Evolutionary conservation across 1,139 yeast genomes (phyloP), one percentile per base, ranked within the genome.

Genomic region (Debaryomyces nepalensis): DNA sequence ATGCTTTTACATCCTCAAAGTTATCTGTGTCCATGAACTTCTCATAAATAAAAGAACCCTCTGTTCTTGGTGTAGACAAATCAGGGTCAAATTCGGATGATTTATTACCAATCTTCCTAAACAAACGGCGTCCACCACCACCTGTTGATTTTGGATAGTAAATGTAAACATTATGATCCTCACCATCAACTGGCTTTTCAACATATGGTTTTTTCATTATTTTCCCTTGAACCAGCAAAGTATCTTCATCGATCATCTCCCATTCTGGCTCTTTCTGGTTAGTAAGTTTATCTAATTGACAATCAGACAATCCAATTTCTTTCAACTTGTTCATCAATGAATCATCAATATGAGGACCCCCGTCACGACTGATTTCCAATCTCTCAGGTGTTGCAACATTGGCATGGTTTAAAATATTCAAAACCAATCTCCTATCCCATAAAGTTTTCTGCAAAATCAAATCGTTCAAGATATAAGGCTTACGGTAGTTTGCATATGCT

Each of bases 111-210:
- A 95, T 95, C 61, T 95, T 95, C 52, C 99, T 79, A 69, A 95
- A 95, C 46, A 95, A 70, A 42, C 95, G 75, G 51, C 99, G 77
- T 16, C 99, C 99, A 50, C 99, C 99, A 42, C 99, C 99, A 40
- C 99, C 99, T 42, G 87, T 84, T 43, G 85, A 79, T 44, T 81
- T 79, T 30, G 95, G 87, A 61, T 93, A 93, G 64, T 95, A 95
- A 36, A 95, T 93, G 62, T 86, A 89, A 34, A 95, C 93, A 61
- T 95, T 95, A 66, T 95, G 99, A 63, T 95, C 97, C 66, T 95
- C 99, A 36, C 99, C 99, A 65, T 95, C 97, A 5, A 93, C 99
- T 0, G 99, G 99, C 56, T 95, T 95, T 63, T 95, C 99, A 22
- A 95, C 99, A 72, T 83, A 95, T 6, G 99, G 99, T 58, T 95